These are phyloP conservation scores for Globisporangium alternatum DNA, from an alignment of 352 stramenopile genomes.

Conservation along the genomic window DNA sequence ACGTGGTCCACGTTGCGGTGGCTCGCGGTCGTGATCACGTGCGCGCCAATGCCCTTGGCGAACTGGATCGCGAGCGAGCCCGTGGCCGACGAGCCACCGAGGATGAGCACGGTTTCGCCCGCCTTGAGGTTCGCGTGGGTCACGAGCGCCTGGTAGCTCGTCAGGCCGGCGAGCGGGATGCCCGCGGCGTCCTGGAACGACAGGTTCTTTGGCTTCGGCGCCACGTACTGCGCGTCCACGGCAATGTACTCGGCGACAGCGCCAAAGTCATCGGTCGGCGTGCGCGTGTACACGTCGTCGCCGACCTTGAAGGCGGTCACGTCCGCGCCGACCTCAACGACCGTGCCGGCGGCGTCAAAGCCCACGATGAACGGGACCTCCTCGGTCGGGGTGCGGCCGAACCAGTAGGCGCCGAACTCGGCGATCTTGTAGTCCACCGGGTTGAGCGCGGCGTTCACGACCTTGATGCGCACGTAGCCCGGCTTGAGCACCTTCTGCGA, in stretches of 20 bases:
- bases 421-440: constrained; percentile 65
- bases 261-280: background rate
- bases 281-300: constrained; percentile 42
- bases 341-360: constrained; percentile 59
- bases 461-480: constrained; percentile 53
- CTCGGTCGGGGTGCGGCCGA: constrained; percentile 24
- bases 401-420: constrained; percentile 28
- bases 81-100: constrained; percentile 20
- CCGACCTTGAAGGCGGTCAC: constrained; percentile 48
- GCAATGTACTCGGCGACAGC: constrained; percentile 19
- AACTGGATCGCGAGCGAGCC: constrained; percentile 29
- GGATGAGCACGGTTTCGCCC: constrained; percentile 27
- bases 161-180: constrained; percentile 22
- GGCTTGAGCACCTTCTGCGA: constrained; percentile 15
- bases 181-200: constrained; percentile 25
- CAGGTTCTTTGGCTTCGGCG: constrained; percentile 25
- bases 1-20: constrained; percentile 35
- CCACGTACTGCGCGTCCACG: constrained; percentile 18
- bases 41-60: constrained; percentile 17
- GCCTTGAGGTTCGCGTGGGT: constrained; percentile 19
- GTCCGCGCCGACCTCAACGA: constrained; percentile 48
- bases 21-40: constrained; percentile 21
- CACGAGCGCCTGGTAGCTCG: constrained; percentile 23
- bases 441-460: constrained; percentile 60
- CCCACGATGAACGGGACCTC: constrained; percentile 43